A percentile compares a stretch with the other conserved stretches of the same genome.
phyloP scores from a whole-genome alignment of 2,329 filamentous ascomycete genomes.

The Fonsecaea pedrosoi region DNA sequence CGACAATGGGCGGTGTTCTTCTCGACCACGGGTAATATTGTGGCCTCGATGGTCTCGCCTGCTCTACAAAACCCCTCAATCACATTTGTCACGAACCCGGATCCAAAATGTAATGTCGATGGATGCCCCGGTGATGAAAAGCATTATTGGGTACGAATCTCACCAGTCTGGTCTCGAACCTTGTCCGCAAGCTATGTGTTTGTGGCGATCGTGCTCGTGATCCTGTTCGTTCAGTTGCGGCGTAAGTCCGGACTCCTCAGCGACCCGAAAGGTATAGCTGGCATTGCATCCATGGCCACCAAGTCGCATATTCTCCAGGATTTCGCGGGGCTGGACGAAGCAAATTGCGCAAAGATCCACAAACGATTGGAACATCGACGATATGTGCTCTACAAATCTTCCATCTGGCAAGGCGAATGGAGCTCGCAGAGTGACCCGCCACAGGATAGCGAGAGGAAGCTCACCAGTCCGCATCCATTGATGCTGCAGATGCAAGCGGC shows the following conservation, averaged over 20 bases:
- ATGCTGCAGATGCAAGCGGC: constrained; percentile 52
- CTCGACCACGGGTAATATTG: constrained; percentile 53
- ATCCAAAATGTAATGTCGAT: constrained; percentile 42
- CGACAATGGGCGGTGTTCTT: constrained; percentile 57
- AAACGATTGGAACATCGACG: constrained; percentile 54
- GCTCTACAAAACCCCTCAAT: constrained; percentile 57
- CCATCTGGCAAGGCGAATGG: constrained; percentile 59
- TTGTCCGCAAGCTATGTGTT: constrained; percentile 50
- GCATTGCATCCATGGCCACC: constrained; percentile 59
- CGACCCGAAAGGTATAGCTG: constrained; percentile 58
- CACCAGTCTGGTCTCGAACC: constrained; percentile 54
- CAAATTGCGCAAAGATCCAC: constrained; percentile 53
- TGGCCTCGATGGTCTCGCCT: constrained; percentile 55
- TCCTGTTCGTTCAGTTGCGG: constrained; percentile 54
- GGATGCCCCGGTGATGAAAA: constrained; percentile 24
- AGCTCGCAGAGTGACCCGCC: constrained; percentile 45
- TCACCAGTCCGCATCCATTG: constrained; percentile 51
- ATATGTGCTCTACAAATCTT: constrained; percentile 59
- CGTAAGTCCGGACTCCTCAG: constrained; percentile 57
- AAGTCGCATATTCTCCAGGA: constrained; percentile 58
- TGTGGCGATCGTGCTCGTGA: constrained; percentile 51
- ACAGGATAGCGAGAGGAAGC: constrained; percentile 40
- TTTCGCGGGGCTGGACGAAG: constrained; percentile 55
- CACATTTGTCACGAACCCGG: constrained; percentile 46
- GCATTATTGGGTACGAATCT: constrained; percentile 51